Base-by-base conservation (phyloP, 352 stramenopile species). In the Pythium biforme region DNA sequence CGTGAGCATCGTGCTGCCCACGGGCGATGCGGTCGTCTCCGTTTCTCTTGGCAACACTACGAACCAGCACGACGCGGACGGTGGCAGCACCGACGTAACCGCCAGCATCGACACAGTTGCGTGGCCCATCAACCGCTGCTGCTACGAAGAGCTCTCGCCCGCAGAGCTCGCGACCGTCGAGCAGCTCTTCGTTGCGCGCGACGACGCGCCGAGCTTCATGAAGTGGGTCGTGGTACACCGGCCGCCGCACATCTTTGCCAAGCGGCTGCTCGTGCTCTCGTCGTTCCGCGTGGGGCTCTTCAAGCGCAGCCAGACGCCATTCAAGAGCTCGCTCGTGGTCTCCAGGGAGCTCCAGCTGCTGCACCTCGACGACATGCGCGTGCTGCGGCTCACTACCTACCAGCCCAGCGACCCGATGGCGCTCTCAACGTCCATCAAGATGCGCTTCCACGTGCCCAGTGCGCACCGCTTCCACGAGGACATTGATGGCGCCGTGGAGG, bases 61-160 rank as follows among this genome's bases (percentile, higher is more conserved):
- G 27, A 52, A 66, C 23, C 51, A 60, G 22, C 19, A 45, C 23
- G 41, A 61, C 17, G 17, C 37, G 6, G 34, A 41, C 9, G 34
- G 34, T 19, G 14, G 9, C 34, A 19, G 8, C 37, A 10, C 31
- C 31, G 25, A 23, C 19, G 31, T 31, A 5, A 17, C 34, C 25
- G 4, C 25, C 19, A 22, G 22, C 7, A 45, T 63, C 12, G 55
- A 72, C 46, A 1, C 52, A 11, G 64, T 69, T 20, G 55, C 65
- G 34, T 90, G 81, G 81, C 81, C 78, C 7, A 83, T 81, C 45
- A 90, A 90, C 46, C 78, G 79, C 5, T 70, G 83, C 39, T 86
- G 81, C 64, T 90, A 87, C 51, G 67, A 82, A 11, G 79, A 90
- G 51, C 62, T 88, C 22, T 79, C 72, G 39, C 54, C 71, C 0